phyloP scores from a whole-genome alignment of 257 asterid species.

The Anisodus tanguticus region DNA sequence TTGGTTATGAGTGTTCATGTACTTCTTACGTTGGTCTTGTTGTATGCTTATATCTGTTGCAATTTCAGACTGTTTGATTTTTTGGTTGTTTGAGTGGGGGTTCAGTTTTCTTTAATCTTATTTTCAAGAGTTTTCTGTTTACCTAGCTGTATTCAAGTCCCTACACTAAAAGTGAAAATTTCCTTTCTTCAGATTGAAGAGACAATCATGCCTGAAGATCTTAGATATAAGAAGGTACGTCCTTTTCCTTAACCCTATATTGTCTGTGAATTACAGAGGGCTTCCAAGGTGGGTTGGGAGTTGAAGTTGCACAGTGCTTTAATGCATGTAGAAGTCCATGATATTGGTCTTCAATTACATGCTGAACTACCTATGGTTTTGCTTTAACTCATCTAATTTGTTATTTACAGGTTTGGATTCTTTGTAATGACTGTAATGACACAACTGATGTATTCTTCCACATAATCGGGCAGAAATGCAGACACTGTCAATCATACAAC shows the following conservation, averaged over 20 bases:
- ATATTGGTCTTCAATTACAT: neutral
- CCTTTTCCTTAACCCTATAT: neutral
- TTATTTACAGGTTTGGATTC: constrained; percentile 78
- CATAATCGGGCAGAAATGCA: constrained; percentile 87
- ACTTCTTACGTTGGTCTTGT: neutral
- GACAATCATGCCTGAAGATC: constrained; percentile 85
- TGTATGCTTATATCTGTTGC: neutral
- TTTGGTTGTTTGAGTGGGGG: neutral
- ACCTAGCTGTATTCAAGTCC: neutral
- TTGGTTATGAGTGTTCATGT: neutral
- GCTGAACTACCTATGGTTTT: neutral
- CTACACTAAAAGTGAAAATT: neutral
- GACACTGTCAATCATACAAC: constrained; percentile 86
- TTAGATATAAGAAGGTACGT: constrained; percentile 80
- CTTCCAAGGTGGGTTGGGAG: neutral
- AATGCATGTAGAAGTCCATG: neutral
- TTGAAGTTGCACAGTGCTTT: neutral
- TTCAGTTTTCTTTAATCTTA: neutral
- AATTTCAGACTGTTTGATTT: neutral
- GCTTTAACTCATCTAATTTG: neutral
- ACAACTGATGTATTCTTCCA: constrained; percentile 92
- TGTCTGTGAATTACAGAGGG: neutral
- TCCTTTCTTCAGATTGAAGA: constrained; percentile 62
- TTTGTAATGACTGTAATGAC: constrained; percentile 93
- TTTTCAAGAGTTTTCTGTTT: constrained; percentile 5